Evolutionary conservation across 176 grass and related monocot species (phyloP), one percentile per base, ranked within the genome.

Genomic region (Carex cristatella): DNA sequence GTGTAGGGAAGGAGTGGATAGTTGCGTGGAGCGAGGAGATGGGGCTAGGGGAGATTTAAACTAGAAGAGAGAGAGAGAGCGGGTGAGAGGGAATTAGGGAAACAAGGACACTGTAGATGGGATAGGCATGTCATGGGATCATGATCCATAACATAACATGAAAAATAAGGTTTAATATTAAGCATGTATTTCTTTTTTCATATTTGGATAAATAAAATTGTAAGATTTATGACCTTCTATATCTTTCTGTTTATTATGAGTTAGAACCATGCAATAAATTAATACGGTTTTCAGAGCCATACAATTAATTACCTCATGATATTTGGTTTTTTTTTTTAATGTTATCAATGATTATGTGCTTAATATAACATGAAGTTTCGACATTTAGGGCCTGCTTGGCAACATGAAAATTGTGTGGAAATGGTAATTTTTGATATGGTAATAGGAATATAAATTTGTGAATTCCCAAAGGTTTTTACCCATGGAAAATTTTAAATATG

Each of bases 71-170:
- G 81, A 55, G 37, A 16, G 74, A 27, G 37, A 9, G n/a, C 23
- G 32, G 58, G 11, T 28, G 12, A 68, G 81, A 83, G 81, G 62
- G 81, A 83, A 83, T 68, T 62, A 66, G 81, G 81, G 81, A 83
- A 83, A 83, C 81, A 67, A 83, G 81, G 81, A 83, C 65, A 83
- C 63, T 83, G 62, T 83, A 83, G 44, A 65, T 53, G 44, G 61
- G 63, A 83, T 83, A 83, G 80, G 81, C 60, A 82, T 82, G 63
- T 83, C 81, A 64, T 69, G 44, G 81, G 10, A 30, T 53, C 61
- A 82, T 65, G 60, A 46, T 61, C 42, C 4, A 27, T 81, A 65
- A 67, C 80, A 51, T 56, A 68, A 31, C 65, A 35, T 38, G 60
- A 77, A 53, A 49, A 55, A 54, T 5, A 72, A 18, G 18, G n/a